Evolutionary conservation across 495 filamentous ascomycete species (phyloP).

Genomic region (Podospora bellae-mahoneyi): DNA sequence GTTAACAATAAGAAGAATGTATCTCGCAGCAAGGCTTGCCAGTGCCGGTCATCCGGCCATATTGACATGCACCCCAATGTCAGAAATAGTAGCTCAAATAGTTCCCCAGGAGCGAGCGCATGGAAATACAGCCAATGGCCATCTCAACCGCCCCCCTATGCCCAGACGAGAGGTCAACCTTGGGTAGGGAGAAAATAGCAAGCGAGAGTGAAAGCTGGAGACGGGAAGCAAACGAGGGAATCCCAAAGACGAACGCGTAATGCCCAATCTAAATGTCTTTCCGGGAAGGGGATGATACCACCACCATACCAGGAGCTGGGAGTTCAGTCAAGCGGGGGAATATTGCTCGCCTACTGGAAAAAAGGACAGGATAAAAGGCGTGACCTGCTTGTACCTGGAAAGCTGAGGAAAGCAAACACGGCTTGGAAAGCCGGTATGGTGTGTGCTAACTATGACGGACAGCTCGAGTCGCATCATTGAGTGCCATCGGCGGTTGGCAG

Average conservation of each 20-base stretch:
- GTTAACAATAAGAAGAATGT: slow-evolving; percentile 15
- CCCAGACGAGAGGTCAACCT: slow-evolving; percentile 18
- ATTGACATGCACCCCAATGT: slow-evolving; percentile 26
- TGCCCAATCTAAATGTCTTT: slow-evolving; percentile 32
- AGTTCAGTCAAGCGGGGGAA: slow-evolving; percentile 26
- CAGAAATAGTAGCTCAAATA: slow-evolving; percentile 28
- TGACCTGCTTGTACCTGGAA: slow-evolving; percentile 28
- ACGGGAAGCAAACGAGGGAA: slow-evolving; percentile 20
- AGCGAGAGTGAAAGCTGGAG: slow-evolving; percentile 16
- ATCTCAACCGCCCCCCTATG: slow-evolving; percentile 16
- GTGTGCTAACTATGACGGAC: background rate
- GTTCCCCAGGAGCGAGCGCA: slow-evolving; percentile 28
- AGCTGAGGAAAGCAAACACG: slow-evolving; percentile 15
- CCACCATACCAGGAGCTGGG: slow-evolving; percentile 26
- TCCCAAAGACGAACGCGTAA: slow-evolving; percentile 33
- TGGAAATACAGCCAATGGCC: slow-evolving; percentile 25
- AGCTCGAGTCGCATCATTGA: slow-evolving; percentile 11
- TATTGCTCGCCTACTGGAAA: slow-evolving; percentile 30
- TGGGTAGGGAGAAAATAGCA: slow-evolving; percentile 17
- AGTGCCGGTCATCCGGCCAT: slow-evolving; percentile 32
- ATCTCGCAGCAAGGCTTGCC: slow-evolving; percentile 13
- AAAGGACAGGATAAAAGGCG: slow-evolving; percentile 31
- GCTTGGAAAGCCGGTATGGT: slow-evolving; percentile 17
- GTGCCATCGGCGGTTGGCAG: slow-evolving; percentile 14
- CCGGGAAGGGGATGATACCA: slow-evolving; percentile 19